Evolutionary conservation across 208 protist species (phyloP).

Genomic region (Eutreptiella sp.): DNA sequence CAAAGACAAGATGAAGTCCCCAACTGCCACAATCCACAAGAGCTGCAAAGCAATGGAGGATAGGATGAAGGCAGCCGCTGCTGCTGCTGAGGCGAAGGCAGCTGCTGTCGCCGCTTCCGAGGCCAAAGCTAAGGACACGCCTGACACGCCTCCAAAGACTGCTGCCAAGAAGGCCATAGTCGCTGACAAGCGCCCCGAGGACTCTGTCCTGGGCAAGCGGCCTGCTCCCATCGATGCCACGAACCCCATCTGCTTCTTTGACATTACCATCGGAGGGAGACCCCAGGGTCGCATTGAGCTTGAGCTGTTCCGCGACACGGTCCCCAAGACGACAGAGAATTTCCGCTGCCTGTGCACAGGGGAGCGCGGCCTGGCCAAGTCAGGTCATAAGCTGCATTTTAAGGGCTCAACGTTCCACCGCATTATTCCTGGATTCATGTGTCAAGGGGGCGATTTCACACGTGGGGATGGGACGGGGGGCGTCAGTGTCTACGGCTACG

Average conservation of each 20-base stretch:
- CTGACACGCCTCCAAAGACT: too few species aligned
- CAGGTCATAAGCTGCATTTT: conserved; percentile 89
- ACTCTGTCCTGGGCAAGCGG: too few species aligned
- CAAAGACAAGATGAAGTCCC: too few species aligned
- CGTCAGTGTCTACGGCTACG: conserved; percentile 96
- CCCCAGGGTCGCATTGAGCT: conserved; percentile 76
- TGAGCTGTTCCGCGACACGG: conserved; percentile 79
- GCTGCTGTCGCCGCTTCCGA: too few species aligned
- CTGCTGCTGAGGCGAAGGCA: too few species aligned
- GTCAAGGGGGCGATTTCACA: conserved; percentile 97
- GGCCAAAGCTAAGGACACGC: too few species aligned
- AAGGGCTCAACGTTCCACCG: conserved; percentile 92
- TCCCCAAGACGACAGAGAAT: conserved; percentile 77
- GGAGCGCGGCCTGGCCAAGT: conserved; percentile 75
- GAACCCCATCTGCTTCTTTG: conserved; percentile 80
- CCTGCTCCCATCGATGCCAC: conserved; percentile 59
- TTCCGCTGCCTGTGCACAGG: conserved; percentile 69
- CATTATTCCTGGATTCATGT: conserved; percentile 90
- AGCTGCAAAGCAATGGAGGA: too few species aligned
- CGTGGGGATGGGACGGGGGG: conserved; percentile 89
- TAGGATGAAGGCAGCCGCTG: too few species aligned
- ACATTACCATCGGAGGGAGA: conserved; percentile 77
- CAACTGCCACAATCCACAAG: too few species aligned
- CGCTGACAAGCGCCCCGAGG: too few species aligned
- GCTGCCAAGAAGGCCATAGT: too few species aligned